These are phyloP conservation scores for Candida berthetii DNA, from an alignment of 805 yeast species.

Conservation along the genomic window DNA sequence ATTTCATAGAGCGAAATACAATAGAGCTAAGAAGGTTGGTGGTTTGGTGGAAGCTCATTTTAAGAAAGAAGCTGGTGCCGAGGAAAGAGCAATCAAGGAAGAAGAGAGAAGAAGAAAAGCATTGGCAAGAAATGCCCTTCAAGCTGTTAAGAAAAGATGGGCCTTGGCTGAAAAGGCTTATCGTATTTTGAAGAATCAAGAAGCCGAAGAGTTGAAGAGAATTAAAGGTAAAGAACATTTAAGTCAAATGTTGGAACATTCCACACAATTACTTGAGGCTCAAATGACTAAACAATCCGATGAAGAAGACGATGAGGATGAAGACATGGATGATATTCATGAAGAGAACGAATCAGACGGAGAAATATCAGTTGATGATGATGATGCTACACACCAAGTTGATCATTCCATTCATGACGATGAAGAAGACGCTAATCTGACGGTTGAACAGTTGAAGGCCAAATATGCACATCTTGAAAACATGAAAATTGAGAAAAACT, in stretches of 20 bases:
- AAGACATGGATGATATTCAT: conserved; percentile 10
- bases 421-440: conserved; percentile 22
- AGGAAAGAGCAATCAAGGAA: conserved; percentile 72
- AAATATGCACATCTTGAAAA: conserved; percentile 19
- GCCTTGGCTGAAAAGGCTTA: conserved; percentile 78
- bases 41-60: conserved; percentile 83
- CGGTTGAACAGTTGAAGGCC: conserved; percentile 20
- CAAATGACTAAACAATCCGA: conserved; percentile 46
- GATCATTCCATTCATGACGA: conserved; percentile 22
- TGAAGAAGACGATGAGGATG: conserved; percentile 9
- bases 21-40: conserved; percentile 68
- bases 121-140: conserved; percentile 75
- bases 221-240: conserved; percentile 82
- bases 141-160: conserved; percentile 90
- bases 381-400: conserved; percentile 26
- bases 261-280: conserved; percentile 85
- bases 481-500: conserved; percentile 11
- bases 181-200: conserved; percentile 65
- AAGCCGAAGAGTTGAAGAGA: conserved; percentile 73
- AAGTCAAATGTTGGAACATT: conserved; percentile 82
- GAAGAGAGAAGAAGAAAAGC: conserved; percentile 63
- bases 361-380: conserved; percentile 16
- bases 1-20: conserved; percentile 55
- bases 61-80: conserved; percentile 81
- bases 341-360: conserved; percentile 15